Evolutionary conservation across 495 filamentous ascomycete genomes (phyloP).

Genomic region (Daldinia loculata): DNA sequence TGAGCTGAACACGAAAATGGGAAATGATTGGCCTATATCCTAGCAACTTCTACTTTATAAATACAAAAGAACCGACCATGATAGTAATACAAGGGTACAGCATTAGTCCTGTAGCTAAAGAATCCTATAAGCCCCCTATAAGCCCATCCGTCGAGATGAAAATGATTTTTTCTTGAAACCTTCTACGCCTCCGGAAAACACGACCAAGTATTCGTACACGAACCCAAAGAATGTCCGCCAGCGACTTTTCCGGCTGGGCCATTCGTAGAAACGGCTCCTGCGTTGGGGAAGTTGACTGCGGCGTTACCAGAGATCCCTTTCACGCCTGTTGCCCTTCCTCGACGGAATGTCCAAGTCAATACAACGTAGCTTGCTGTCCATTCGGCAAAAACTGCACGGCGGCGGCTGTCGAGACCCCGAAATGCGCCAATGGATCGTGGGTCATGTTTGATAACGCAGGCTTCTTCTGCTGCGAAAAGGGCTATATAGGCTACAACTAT

Average conservation of each 20-base stretch:
- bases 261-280: constrained; percentile 25
- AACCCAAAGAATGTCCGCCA: neutral
- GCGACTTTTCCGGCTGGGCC: constrained; percentile 25
- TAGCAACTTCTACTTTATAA: neutral
- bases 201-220: neutral
- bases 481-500: constrained; percentile 26
- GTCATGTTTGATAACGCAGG: constrained; percentile 34
- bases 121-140: constrained; percentile 1
- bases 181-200: neutral
- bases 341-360: constrained; percentile 27
- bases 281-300: constrained; percentile 30
- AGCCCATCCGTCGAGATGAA: neutral
- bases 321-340: constrained; percentile 34
- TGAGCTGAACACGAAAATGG: neutral
- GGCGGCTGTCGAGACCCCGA: constrained; percentile 16
- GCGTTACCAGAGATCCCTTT: constrained; percentile 9
- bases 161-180: neutral
- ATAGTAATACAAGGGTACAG: neutral
- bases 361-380: constrained; percentile 30
- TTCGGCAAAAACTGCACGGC: constrained; percentile 27
- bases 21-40: neutral
- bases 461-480: constrained; percentile 33
- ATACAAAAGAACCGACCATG: neutral
- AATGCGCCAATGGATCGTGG: constrained; percentile 34
- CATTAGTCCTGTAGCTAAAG: neutral